Percentiles rank a stretch among this genome's conserved stretches.
Conservation (phyloP, 1,284 basidiomycete genomes). For the Boletus putidus region DNA sequence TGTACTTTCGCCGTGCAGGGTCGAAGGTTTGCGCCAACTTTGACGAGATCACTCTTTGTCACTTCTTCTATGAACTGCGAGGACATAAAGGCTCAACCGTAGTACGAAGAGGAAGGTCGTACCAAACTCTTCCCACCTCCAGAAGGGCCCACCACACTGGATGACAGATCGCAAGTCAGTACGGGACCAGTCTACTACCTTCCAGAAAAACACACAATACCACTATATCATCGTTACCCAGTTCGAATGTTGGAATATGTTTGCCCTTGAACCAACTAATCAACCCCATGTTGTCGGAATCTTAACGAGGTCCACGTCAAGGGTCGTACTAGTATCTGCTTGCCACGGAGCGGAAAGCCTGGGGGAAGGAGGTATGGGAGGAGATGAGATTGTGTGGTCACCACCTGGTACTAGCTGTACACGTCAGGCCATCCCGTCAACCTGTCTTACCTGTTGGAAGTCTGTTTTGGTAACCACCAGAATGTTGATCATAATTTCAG, state of each 20-base stretch:
- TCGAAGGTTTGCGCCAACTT: neutral
- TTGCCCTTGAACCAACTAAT: neutral
- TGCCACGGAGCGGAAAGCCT: too few relatives aligned
- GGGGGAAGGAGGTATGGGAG: neutral
- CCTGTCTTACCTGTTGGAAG: neutral
- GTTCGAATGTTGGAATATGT: neutral
- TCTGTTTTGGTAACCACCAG: neutral
- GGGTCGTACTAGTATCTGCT: neutral
- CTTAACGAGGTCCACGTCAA: neutral
- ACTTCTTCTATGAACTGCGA: slow-evolving; percentile 18
- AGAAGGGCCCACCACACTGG: slow-evolving; percentile 26
- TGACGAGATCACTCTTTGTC: neutral
- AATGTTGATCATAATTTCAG: neutral
- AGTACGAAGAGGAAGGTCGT: neutral
- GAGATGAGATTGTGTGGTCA: neutral
- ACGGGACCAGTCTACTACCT: neutral
- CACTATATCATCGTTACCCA: slow-evolving; percentile 20
- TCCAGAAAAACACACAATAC: slow-evolving; percentile 22
- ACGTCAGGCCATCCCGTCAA: neutral
- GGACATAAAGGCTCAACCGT: neutral
- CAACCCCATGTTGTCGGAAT: neutral
- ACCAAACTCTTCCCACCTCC: slow-evolving; percentile 25
- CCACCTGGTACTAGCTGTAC: neutral
- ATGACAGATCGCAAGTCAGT: slow-evolving; percentile 10
- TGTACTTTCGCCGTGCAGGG: neutral